Conservation (phyloP, 176 grass and related monocot genomes). For the Tuctoria greenei region DNA sequence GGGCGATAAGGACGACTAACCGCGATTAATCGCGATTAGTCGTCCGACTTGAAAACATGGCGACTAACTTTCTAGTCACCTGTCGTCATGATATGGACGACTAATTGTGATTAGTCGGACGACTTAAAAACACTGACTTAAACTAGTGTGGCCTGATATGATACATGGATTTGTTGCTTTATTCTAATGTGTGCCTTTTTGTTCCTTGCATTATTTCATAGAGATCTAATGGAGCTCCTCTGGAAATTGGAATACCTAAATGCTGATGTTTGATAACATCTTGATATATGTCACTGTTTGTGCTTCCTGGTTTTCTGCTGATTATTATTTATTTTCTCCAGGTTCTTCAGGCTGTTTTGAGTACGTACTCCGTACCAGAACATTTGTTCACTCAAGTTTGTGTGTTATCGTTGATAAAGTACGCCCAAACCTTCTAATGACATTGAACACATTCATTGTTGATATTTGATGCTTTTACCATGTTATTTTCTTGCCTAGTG, state of each 20-base stretch:
- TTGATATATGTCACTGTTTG: conserved; percentile 6
- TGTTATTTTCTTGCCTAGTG: neutral
- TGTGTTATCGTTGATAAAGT: conserved; percentile 88
- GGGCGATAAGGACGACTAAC: too few species aligned
- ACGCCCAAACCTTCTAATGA: conserved; percentile 9
- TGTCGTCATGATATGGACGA: too few species aligned
- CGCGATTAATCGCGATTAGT: too few species aligned
- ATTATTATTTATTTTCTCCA: conserved; percentile 35
- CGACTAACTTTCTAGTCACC: too few species aligned
- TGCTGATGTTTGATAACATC: neutral
- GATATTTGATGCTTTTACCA: neutral
- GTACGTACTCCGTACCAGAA: conserved; percentile 70
- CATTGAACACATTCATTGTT: neutral
- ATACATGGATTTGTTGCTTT: neutral
- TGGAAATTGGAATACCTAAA: neutral
- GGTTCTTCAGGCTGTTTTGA: conserved; percentile 80
- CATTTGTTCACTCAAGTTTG: conserved; percentile 71
- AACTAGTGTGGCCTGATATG: neutral
- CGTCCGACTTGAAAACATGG: too few species aligned
- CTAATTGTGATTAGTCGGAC: too few species aligned
- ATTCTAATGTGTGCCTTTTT: neutral
- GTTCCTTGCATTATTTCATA: conserved; percentile 7
- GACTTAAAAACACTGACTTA: too few species aligned
- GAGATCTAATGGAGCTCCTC: neutral
- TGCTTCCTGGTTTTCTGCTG: conserved; percentile 15